Evolutionary conservation across 257 asterid genomes (phyloP).

Genomic region (Nicotiana obtusifolia): DNA sequence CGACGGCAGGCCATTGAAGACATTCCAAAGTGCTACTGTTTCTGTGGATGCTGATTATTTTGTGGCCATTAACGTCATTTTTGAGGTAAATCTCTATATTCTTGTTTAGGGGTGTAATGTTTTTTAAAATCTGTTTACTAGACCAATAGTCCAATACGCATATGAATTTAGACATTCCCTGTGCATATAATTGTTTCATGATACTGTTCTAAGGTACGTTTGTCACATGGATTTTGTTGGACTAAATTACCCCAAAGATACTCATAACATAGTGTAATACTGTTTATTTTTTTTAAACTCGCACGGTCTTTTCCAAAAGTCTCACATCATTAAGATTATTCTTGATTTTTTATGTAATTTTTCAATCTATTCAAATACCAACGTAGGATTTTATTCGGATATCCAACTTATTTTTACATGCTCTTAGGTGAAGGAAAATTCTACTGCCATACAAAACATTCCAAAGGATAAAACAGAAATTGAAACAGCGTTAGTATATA

Average conservation of each 20-base stretch:
- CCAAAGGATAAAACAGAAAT: background rate
- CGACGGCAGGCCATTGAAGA: constrained; percentile 33
- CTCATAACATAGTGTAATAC: too few species aligned
- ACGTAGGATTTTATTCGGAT: too few species aligned
- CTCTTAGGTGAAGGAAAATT: background rate
- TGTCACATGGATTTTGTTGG: background rate
- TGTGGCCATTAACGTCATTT: constrained; percentile 36
- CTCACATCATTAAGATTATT: too few species aligned
- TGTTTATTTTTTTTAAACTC: too few species aligned
- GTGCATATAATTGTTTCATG: background rate
- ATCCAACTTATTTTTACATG: background rate
- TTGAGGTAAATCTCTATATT: constrained; percentile 35
- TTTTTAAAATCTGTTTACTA: background rate
- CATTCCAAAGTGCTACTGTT: constrained; percentile 48
- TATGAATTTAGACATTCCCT: background rate
- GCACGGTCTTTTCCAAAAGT: too few species aligned
- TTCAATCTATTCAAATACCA: too few species aligned
- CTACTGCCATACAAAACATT: background rate
- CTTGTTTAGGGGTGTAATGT: background rate
- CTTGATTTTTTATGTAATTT: too few species aligned
- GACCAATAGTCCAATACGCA: background rate
- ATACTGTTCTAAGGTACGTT: background rate
- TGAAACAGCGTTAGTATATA: background rate
- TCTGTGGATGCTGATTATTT: constrained; percentile 51
- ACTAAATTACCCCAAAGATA: too few species aligned